phyloP scores from a whole-genome alignment of 306 rosid genomes.

The Casuarina equisetifolia region DNA sequence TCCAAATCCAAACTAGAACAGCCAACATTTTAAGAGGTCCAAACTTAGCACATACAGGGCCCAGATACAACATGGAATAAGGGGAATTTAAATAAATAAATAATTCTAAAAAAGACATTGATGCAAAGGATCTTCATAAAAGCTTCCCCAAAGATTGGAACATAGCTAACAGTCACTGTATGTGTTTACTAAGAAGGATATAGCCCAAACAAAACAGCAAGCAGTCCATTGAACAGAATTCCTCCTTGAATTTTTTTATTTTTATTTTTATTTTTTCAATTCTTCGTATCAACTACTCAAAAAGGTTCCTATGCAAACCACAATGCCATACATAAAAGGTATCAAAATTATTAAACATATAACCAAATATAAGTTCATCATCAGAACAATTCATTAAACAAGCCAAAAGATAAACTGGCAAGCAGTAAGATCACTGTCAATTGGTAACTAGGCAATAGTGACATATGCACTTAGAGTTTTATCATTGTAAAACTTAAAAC shows the following conservation, averaged over 20 bases:
- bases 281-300: background rate
- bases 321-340: background rate
- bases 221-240: background rate
- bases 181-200: too few species aligned
- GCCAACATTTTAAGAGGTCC: too few species aligned
- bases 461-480: background rate
- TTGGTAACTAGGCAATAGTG: background rate
- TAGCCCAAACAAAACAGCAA: too few species aligned
- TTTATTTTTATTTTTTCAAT: background rate
- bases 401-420: background rate
- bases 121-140: too few species aligned
- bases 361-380: background rate
- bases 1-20: background rate
- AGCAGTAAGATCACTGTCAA: background rate
- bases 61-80: too few species aligned
- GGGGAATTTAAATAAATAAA: too few species aligned
- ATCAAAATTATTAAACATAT: background rate
- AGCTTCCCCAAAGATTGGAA: too few species aligned
- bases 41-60: too few species aligned
- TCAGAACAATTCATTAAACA: background rate
- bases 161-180: too few species aligned
- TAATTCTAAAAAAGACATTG: too few species aligned
- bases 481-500: background rate
- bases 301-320: background rate
- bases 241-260: background rate